Percentiles rank a stretch among this genome's conserved stretches.
Evolutionary conservation across 148 eudicot genomes (phyloP).

Genomic region (Camellia sinensis): DNA sequence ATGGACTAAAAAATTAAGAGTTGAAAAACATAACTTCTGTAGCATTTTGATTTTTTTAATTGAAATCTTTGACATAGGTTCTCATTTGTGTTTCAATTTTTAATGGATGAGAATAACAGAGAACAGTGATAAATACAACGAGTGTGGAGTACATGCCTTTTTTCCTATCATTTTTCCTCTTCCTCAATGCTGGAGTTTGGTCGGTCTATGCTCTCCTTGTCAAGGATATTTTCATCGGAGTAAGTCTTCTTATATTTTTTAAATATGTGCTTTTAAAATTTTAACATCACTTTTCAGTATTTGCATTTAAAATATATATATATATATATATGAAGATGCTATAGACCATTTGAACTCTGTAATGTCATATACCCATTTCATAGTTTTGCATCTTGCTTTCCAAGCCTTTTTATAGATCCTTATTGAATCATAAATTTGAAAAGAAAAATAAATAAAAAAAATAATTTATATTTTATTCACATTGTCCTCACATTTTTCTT

Average conservation of each 20-base stretch:
- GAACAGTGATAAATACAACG: slow-evolving; percentile 26
- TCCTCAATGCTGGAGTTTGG: slow-evolving; percentile 33
- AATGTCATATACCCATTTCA: no score
- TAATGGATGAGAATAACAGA: slow-evolving; percentile 7
- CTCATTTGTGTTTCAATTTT: neutral
- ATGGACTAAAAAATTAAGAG: no score
- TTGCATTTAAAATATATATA: neutral
- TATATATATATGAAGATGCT: slow-evolving; percentile 10
- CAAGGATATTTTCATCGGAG: slow-evolving; percentile 27
- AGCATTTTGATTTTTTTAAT: no score
- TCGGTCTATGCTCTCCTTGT: slow-evolving; percentile 22
- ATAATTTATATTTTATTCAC: neutral
- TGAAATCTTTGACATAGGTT: no score
- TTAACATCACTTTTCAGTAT: neutral
- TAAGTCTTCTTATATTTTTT: slow-evolving; percentile 11
- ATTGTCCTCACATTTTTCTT: neutral
- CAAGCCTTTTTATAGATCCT: no score
- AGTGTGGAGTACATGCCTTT: slow-evolving; percentile 45
- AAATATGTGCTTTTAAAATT: neutral
- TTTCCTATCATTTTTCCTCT: slow-evolving; percentile 29
- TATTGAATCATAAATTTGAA: no score
- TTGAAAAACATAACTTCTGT: neutral
- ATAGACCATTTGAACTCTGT: no score
- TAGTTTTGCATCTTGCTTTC: no score
- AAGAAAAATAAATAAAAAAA: no score